These are phyloP conservation scores for Didymella pomorum DNA, from an alignment of 2,329 filamentous ascomycete species.

Conservation along the genomic window DNA sequence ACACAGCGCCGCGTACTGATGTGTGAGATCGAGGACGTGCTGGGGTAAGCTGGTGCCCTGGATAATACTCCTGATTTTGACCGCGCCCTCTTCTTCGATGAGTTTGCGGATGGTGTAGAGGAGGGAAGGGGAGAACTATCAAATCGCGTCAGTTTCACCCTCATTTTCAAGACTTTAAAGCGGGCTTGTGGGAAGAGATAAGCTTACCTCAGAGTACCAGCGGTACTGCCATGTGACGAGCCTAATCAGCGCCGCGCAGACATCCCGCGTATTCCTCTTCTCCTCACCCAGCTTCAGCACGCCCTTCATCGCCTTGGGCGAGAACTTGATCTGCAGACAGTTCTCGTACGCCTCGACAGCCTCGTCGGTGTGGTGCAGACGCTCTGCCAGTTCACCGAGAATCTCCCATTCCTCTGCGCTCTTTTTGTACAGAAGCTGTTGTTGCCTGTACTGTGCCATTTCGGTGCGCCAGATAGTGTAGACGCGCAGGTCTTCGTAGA, in stretches of 20 bases:
- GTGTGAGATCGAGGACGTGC: constrained; percentile 89
- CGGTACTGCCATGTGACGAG: constrained; percentile 98
- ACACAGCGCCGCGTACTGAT: constrained; percentile 94
- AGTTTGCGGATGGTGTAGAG: constrained; percentile 87
- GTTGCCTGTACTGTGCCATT: constrained; percentile 92
- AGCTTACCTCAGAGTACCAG: constrained; percentile 89
- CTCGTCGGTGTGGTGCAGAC: constrained; percentile 90
- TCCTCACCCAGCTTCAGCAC: constrained; percentile 82
- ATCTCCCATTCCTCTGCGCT: constrained; percentile 98
- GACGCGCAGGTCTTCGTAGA: constrained; percentile 96
- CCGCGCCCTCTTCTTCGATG: constrained; percentile 96
- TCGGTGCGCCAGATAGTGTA: constrained; percentile 99
- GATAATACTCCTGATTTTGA: constrained; percentile 96
- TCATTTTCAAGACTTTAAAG: too few relatives aligned
- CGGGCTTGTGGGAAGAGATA: background rate
- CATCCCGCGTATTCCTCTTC: constrained; percentile 79
- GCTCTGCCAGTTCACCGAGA: constrained; percentile 87
- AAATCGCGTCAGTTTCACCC: background rate
- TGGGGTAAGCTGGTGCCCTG: constrained; percentile 95
- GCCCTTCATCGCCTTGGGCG: constrained; percentile 88
- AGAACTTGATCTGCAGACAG: constrained; percentile 87
- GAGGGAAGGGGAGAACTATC: constrained; percentile 85
- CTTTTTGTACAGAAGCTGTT: constrained; percentile 96
- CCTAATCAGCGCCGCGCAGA: constrained; percentile 84
- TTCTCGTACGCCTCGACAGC: constrained; percentile 91